These are phyloP conservation scores for Balakata baccata DNA, from an alignment of 345 rosid species.

Conservation along the genomic window DNA sequence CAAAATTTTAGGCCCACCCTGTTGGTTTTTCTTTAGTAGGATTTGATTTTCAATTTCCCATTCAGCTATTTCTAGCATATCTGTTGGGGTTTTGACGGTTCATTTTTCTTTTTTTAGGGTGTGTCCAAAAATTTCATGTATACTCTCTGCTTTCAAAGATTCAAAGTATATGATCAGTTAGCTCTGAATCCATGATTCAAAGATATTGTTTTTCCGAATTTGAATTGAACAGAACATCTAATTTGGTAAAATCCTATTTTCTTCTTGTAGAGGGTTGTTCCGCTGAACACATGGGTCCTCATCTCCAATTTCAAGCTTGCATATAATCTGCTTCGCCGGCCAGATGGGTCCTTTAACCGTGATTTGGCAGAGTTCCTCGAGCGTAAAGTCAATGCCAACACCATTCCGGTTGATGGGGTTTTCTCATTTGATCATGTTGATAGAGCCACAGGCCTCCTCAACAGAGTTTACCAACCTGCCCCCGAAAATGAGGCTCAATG, in stretches of 20 bases:
- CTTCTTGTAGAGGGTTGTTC: constrained; percentile 77
- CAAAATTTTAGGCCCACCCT: constrained; percentile 21
- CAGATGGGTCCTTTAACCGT: constrained; percentile 88
- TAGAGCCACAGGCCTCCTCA: constrained; percentile 65
- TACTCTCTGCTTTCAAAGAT: not conserved
- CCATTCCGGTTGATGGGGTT: constrained; percentile 77
- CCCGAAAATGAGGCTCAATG: constrained; percentile 35
- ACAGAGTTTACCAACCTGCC: constrained; percentile 61
- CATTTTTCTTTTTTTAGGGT: not conserved
- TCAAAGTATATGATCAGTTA: constrained; percentile 1
- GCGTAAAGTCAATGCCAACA: constrained; percentile 77
- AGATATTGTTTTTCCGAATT: not conserved
- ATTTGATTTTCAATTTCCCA: constrained; percentile 1
- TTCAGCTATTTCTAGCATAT: constrained; percentile 9
- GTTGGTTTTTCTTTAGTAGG: constrained; percentile 6
- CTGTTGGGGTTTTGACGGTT: constrained; percentile 5
- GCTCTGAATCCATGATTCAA: not conserved
- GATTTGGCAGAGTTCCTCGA: constrained; percentile 91
- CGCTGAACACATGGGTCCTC: constrained; percentile 94
- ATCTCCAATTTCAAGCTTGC: constrained; percentile 96
- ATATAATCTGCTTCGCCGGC: constrained; percentile 84
- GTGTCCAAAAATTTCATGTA: not conserved
- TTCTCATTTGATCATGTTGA: constrained; percentile 89
- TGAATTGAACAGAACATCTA: not conserved
- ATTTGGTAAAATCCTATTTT: not conserved